phyloP scores from a whole-genome alignment of 805 yeast genomes.

The Saccharomycopsis malanga region DNA sequence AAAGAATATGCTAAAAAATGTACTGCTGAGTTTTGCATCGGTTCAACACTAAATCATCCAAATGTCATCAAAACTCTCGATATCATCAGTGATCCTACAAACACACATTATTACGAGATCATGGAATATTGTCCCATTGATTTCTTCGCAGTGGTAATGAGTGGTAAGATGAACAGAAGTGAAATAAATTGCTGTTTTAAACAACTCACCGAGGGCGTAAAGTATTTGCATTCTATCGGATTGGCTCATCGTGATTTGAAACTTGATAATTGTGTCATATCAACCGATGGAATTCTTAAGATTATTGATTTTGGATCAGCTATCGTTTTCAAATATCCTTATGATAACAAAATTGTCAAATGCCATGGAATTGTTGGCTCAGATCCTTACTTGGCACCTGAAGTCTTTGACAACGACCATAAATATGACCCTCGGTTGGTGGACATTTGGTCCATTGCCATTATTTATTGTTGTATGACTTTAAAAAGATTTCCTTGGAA shows the following conservation, averaged over 20 bases:
- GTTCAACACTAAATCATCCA: constrained; percentile 75
- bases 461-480: constrained; percentile 82
- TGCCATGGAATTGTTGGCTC: constrained; percentile 79
- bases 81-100: constrained; percentile 52
- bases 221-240: constrained; percentile 69
- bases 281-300: constrained; percentile 64
- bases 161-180: constrained; percentile 72
- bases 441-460: constrained; percentile 81
- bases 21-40: constrained; percentile 84
- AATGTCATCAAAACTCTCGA: constrained; percentile 75
- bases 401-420: constrained; percentile 46
- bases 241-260: constrained; percentile 79
- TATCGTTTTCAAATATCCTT: constrained; percentile 74
- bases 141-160: constrained; percentile 82
- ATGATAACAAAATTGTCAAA: constrained; percentile 48
- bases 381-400: constrained; percentile 84
- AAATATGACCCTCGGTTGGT: constrained; percentile 69
- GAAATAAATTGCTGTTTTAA: constrained; percentile 78
- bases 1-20: constrained; percentile 81
- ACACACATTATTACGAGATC: constrained; percentile 66
- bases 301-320: constrained; percentile 82
- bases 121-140: constrained; percentile 85
- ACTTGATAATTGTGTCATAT: constrained; percentile 76
- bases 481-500: constrained; percentile 84
- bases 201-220: constrained; percentile 67